A percentile compares a stretch with the other conserved stretches of the same genome.
Evolutionary conservation across 495 filamentous ascomycete genomes (phyloP).

Genomic region (Penicillium coffeae): DNA sequence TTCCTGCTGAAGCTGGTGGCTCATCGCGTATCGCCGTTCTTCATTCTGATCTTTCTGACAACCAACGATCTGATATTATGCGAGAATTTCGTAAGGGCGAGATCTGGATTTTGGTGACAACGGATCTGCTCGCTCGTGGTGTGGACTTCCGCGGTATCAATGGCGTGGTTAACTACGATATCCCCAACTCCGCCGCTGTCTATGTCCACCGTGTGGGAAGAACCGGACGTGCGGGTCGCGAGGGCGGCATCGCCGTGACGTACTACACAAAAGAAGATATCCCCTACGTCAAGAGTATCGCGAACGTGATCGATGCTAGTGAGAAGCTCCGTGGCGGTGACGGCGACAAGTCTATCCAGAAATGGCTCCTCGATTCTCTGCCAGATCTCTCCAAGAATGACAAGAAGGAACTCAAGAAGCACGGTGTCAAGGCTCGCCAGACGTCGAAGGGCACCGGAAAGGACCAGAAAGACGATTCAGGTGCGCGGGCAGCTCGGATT

Average conservation of each 20-base stretch:
- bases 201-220: constrained; percentile 94
- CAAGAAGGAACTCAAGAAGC: constrained; percentile 74
- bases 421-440: constrained; percentile 75
- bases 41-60: constrained; percentile 79
- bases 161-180: constrained; percentile 94
- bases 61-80: constrained; percentile 73
- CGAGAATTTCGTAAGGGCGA: constrained; percentile 85
- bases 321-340: constrained; percentile 55
- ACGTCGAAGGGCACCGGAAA: constrained; percentile 29
- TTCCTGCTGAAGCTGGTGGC: constrained; percentile 81
- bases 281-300: constrained; percentile 82
- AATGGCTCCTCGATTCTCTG: constrained; percentile 86
- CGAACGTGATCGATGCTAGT: constrained; percentile 82
- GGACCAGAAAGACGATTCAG: constrained; percentile 37
- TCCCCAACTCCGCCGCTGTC: constrained; percentile 78
- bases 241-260: constrained; percentile 88
- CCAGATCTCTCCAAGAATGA: constrained; percentile 78
- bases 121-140: constrained; percentile 84
- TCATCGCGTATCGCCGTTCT: constrained; percentile 83
- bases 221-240: constrained; percentile 82
- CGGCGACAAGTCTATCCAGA: constrained; percentile 57
- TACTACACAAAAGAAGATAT: constrained; percentile 95
- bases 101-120: constrained; percentile 94
- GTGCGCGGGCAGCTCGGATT: constrained; percentile 55
- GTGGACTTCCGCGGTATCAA: constrained; percentile 90